Percentiles rank a stretch among this genome's conserved stretches.
phyloP scores from a whole-genome alignment of 2,329 filamentous ascomycete genomes.

The Tolypocladium inflatum region DNA sequence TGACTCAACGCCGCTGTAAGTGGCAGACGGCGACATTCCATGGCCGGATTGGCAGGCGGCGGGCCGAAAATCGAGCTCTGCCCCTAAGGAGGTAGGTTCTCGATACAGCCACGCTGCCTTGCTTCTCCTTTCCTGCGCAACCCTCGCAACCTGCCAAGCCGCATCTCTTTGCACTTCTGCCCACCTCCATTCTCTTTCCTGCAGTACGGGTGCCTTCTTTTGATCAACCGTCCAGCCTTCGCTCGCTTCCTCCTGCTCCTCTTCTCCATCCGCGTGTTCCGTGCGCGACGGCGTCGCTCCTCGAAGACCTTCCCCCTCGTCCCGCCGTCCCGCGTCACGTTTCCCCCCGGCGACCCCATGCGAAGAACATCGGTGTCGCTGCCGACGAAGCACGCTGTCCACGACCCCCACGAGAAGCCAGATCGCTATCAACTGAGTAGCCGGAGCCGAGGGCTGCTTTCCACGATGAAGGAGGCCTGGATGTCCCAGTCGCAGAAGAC shows the following conservation, averaged over 20 bases:
- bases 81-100: background rate
- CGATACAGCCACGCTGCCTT: background rate
- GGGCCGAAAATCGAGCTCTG: background rate
- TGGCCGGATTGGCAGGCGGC: background rate
- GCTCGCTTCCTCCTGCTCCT: background rate
- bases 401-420: conserved; percentile 57
- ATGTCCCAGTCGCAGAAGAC: conserved; percentile 57
- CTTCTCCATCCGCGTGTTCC: background rate
- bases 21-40: background rate
- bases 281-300: conserved; percentile 18
- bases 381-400: conserved; percentile 47
- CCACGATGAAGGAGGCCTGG: conserved; percentile 46
- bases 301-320: conserved; percentile 3
- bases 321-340: background rate
- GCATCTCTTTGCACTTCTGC: background rate
- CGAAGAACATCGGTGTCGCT: conserved; percentile 57
- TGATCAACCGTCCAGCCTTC: background rate
- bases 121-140: conserved; percentile 5
- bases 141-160: background rate
- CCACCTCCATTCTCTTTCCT: background rate
- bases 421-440: conserved; percentile 45
- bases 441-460: conserved; percentile 37
- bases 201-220: background rate
- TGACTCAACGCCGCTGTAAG: background rate
- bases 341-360: conserved; percentile 30